phyloP scores from a whole-genome alignment of 2,329 filamentous ascomycete genomes.

The Aspergillus quadricinctus region DNA sequence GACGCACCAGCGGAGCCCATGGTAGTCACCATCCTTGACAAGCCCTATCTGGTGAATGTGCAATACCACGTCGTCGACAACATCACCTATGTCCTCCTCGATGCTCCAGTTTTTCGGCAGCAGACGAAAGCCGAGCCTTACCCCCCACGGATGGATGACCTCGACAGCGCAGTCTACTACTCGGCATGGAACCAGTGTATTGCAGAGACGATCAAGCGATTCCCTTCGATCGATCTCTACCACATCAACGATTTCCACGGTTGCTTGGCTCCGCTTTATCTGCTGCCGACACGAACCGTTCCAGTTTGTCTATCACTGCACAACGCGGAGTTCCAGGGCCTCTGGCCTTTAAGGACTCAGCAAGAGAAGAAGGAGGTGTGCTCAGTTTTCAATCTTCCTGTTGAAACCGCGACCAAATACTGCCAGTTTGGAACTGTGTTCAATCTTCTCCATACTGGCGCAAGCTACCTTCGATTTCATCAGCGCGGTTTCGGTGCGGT shows the following conservation, averaged over 20 bases:
- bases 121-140: slow-evolving; percentile 62
- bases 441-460: slow-evolving; percentile 63
- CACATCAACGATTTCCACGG: slow-evolving; percentile 66
- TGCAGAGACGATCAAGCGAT: slow-evolving; percentile 58
- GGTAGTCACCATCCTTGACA: slow-evolving; percentile 57
- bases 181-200: slow-evolving; percentile 69
- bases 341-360: slow-evolving; percentile 63
- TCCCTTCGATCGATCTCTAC: slow-evolving; percentile 58
- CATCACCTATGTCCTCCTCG: slow-evolving; percentile 65
- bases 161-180: slow-evolving; percentile 65
- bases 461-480: slow-evolving; percentile 61
- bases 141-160: slow-evolving; percentile 64
- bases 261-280: slow-evolving; percentile 59
- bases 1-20: slow-evolving; percentile 59
- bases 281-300: slow-evolving; percentile 58
- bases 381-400: slow-evolving; percentile 58
- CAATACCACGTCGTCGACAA: slow-evolving; percentile 62
- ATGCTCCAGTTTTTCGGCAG: slow-evolving; percentile 62
- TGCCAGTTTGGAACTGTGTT: slow-evolving; percentile 67
- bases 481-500: slow-evolving; percentile 66
- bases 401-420: slow-evolving; percentile 55
- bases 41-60: slow-evolving; percentile 57
- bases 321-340: slow-evolving; percentile 65
- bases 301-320: slow-evolving; percentile 62
- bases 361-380: slow-evolving; percentile 61